Base-by-base conservation (phyloP, 2,329 filamentous ascomycete species). In the Neonectria neomacrospora region DNA sequence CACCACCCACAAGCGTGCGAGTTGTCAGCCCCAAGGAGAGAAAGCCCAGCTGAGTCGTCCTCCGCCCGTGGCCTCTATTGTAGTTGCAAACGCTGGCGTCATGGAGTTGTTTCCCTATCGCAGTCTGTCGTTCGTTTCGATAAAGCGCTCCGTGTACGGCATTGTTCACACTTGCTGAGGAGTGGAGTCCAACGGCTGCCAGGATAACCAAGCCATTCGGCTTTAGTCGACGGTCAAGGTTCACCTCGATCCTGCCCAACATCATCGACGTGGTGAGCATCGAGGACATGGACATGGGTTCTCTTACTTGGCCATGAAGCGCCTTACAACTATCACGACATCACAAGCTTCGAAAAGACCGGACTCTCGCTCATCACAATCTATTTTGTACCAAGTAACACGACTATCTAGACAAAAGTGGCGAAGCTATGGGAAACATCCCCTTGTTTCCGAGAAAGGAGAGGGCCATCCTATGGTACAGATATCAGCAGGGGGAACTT, bases 381-480 rank as follows among this genome's bases (percentile, higher is more conserved):
- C 60, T 63, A 58, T 58, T 63, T 62, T 63, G 60, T 54, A 58
- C 48, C 54, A 63, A 59, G 47, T 54, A 20, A 50, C 50, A 42
- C 50, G 54, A 39, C 60, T 63, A 63, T 58, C 60, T 63, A 63
- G 42, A 57, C 54, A 57, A 52, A 47, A 34, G 44, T 58, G 34
- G 50, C 52, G 42, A 41, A 51, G 54, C 30, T 65, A 63, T 70
- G 70, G 55, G 71, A 56, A 66, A 57, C 58, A 67, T 42, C 64
- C 63, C 63, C 67, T 66, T 64, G 58, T 59, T 47, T 37, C 32
- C 52, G 54, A 48, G 61, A 32, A 61, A 61, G 71, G 57, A 58
- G 53, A 67, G 61, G 60, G 67, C 71, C 71, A 72, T 73, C 71
- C 71, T 73, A 73, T 59, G 71, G 71, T 67, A 73, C 71, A 73